Base-by-base conservation (phyloP, 139 green algal genomes). In the Bryopsis sp. region DNA sequence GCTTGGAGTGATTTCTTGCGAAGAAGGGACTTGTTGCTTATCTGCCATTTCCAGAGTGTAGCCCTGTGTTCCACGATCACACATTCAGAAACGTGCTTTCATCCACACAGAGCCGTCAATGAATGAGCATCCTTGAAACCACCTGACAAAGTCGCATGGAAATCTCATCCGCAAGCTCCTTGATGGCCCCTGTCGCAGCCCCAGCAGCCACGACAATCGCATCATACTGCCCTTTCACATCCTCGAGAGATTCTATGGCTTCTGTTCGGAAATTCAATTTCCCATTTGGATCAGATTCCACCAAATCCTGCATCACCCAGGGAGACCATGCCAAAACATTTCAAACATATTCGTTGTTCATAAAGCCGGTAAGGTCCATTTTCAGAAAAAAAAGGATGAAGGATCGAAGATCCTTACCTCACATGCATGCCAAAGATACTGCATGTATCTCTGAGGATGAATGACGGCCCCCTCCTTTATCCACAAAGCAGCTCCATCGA, bases 1-100 rank as follows among this genome's bases (percentile, higher is more conserved):
- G 54, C 86, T 92, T 7, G 86, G 86, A 0, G 72, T 64, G 28
- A 48, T 66, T 0, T 37, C 3, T 1, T 82, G 76, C 64, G 76
- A 85, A 11, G 19, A 54, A 19, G 43, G 43, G 43, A 19, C 43
- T 26, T 54, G 15, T 54, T 11, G 43, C 19, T 26, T 11, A 19
- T 19, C 43, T 11, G 43, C 43, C 43, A 54, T 26, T 54, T 11
- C 43, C 43, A 54, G 11, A 19, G 43, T 54, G 43, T 19, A 54
- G 43, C 43, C 43, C 43, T 54, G 43, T 19, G 19, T 54, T 19
- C 11, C 15, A 54, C 43, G 43, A 19, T n/a, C n/a, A n/a, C n/a
- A n/a, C n/a, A n/a, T n/a, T n/a, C n/a, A n/a, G n/a, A n/a, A n/a
- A n/a, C n/a, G n/a, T n/a, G n/a, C n/a, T n/a, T n/a, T n/a, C n/a